These are phyloP conservation scores for Citrus mangshanensis DNA, from an alignment of 345 rosid genomes.

Conservation along the genomic window DNA sequence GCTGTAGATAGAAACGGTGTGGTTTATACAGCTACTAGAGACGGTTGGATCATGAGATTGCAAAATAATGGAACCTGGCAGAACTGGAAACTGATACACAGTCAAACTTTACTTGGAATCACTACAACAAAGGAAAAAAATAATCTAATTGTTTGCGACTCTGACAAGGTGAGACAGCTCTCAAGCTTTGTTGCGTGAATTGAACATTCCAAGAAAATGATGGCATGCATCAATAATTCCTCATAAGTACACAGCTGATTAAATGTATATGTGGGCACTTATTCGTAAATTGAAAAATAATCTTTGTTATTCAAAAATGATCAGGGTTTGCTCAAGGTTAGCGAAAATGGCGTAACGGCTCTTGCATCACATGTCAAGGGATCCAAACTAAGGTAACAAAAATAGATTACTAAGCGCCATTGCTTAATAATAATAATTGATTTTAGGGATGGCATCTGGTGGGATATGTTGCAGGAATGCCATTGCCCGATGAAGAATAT, in stretches of 20 bases:
- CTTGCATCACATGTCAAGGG: conserved; percentile 36
- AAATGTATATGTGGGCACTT: no score
- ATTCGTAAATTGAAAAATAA: no score
- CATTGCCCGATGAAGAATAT: no score
- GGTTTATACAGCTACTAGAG: conserved; percentile 39
- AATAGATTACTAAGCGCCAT: no score
- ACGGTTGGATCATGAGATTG: conserved; percentile 54
- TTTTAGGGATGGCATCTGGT: no score
- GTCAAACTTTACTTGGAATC: conserved; percentile 37
- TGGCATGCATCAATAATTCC: no score
- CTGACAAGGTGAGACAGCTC: conserved; percentile 23
- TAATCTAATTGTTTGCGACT: conserved; percentile 35
- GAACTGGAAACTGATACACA: conserved; percentile 35
- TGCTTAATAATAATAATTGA: no score
- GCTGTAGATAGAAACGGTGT: conserved; percentile 34
- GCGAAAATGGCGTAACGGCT: conserved; percentile 31
- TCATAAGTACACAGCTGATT: no score
- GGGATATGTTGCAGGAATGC: no score
- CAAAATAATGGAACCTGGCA: conserved; percentile 37
- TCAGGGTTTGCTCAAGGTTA: conserved; percentile 51
- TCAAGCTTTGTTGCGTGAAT: no score
- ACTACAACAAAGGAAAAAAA: conserved; percentile 30
- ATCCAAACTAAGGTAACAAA: conserved; percentile 34
- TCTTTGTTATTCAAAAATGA: no score
- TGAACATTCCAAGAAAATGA: no score